Percentiles rank a stretch among this genome's conserved stretches.
These are phyloP conservation scores for Aspergillus carlsbadensis DNA, from an alignment of 495 filamentous ascomycete species.

Conservation along the genomic window DNA sequence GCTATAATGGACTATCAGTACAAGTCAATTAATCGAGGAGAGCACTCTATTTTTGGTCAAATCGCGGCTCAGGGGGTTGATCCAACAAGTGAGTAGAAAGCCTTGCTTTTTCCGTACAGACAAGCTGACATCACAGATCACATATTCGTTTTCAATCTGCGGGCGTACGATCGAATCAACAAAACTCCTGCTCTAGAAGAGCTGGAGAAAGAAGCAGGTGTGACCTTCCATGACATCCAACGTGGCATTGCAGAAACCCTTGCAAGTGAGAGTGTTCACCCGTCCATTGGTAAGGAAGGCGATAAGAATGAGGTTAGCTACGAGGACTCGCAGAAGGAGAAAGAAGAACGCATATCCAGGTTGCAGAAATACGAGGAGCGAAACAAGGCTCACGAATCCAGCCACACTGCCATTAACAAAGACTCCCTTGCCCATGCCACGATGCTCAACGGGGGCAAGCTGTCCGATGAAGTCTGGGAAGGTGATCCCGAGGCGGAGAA, in stretches of 20 bases:
- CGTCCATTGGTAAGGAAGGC: constrained; percentile 50
- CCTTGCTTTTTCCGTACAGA: background rate
- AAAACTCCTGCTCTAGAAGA: constrained; percentile 65
- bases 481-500: constrained; percentile 71
- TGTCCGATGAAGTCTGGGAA: constrained; percentile 71
- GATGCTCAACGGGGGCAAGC: constrained; percentile 66
- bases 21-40: constrained; percentile 88
- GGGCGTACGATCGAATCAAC: constrained; percentile 88
- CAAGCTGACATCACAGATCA: constrained; percentile 45
- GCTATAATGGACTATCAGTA: constrained; percentile 99
- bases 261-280: constrained; percentile 73
- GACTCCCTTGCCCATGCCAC: constrained; percentile 78
- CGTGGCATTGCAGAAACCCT: constrained; percentile 81
- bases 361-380: constrained; percentile 66
- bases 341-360: constrained; percentile 46
- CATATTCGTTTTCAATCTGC: constrained; percentile 88
- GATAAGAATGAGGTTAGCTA: constrained; percentile 43
- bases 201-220: constrained; percentile 73
- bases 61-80: constrained; percentile 76
- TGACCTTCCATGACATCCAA: constrained; percentile 83
- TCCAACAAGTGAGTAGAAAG: constrained; percentile 48
- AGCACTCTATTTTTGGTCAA: constrained; percentile 83
- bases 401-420: constrained; percentile 43
- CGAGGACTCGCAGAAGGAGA: constrained; percentile 33
- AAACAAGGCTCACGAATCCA: constrained; percentile 37